Conservation (phyloP, 805 yeast species). For the Lachancea kluyveri region DNA sequence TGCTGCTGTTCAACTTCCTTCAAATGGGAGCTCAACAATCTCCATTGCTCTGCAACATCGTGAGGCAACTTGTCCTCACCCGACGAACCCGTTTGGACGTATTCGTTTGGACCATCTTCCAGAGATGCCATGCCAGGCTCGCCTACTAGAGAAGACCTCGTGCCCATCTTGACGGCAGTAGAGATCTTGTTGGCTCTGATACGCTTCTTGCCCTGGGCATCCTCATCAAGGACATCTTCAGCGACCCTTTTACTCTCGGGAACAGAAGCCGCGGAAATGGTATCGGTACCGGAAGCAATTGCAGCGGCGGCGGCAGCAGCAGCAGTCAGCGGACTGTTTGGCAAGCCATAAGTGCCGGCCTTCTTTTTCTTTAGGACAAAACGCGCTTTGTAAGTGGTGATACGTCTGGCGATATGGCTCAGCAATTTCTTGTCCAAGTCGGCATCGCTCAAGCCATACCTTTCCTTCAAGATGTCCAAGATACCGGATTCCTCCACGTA, state of each 20-base stretch:
- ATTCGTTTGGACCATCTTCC: conserved; percentile 7
- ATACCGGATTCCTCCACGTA: conserved; percentile 31
- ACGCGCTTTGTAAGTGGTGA: conserved; percentile 32
- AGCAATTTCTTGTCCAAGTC: conserved; percentile 28
- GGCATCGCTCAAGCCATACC: conserved; percentile 26
- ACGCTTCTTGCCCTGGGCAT: conserved; percentile 9
- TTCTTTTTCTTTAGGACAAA: conserved; percentile 30
- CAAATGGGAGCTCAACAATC: conserved; percentile 30
- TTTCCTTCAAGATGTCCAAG: conserved; percentile 23
- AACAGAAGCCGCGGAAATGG: conserved; percentile 3
- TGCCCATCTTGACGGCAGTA: conserved; percentile 10
- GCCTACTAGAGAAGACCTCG: conserved; percentile 8
- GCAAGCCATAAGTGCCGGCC: conserved; percentile 24
- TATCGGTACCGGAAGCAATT: conserved; percentile 6
- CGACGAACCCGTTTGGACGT: no score
- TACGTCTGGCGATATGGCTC: conserved; percentile 28
- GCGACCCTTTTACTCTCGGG: conserved; percentile 1
- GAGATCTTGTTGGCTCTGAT: conserved; percentile 9
- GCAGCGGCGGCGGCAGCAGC: conserved; percentile 15
- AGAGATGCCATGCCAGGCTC: conserved; percentile 8
- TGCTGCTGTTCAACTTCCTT: conserved; percentile 26
- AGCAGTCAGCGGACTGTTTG: conserved; percentile 8
- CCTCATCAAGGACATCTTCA: conserved; percentile 6
- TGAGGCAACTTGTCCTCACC: conserved; percentile 29
- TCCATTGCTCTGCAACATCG: conserved; percentile 31